Percentiles rank a stretch among this genome's conserved stretches.
Conservation (phyloP, 2,329 filamentous ascomycete genomes). For the Coniochaeta prunicola region DNA sequence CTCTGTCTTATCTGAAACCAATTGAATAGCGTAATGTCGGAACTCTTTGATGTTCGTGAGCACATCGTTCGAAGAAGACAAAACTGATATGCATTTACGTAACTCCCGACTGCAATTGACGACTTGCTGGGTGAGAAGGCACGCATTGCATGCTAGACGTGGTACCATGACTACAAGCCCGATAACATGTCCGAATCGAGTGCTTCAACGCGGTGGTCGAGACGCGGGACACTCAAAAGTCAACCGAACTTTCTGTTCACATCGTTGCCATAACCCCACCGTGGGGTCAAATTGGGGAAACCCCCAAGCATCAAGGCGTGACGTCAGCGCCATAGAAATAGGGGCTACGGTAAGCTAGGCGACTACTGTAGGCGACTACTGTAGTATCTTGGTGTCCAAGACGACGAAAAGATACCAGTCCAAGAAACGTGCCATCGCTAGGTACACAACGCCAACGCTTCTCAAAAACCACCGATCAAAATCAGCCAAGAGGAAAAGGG, state of each 20-base stretch:
- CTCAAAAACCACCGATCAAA: not conserved
- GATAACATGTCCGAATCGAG: not conserved
- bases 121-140: not conserved
- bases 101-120: not conserved
- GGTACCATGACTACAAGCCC: not conserved
- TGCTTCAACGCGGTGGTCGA: not conserved
- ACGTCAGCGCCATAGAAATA: not conserved
- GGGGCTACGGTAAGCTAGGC: too few species aligned
- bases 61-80: not conserved
- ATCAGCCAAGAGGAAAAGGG: not conserved
- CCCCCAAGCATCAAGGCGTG: not conserved
- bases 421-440: not conserved
- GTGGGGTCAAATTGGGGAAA: not conserved
- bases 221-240: not conserved
- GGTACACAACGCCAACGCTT: not conserved
- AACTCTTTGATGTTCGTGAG: not conserved
- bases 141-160: not conserved
- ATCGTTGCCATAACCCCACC: too few species aligned
- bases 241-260: too few species aligned
- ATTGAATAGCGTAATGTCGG: slow-evolving; percentile 11
- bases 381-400: too few species aligned
- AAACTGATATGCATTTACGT: slow-evolving; percentile 3
- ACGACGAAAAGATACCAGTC: too few species aligned
- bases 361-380: too few species aligned
- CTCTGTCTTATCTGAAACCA: slow-evolving; percentile 11